Base-by-base conservation (phyloP, 805 yeast species). In the Vanderwaltozyma tropicalis region DNA sequence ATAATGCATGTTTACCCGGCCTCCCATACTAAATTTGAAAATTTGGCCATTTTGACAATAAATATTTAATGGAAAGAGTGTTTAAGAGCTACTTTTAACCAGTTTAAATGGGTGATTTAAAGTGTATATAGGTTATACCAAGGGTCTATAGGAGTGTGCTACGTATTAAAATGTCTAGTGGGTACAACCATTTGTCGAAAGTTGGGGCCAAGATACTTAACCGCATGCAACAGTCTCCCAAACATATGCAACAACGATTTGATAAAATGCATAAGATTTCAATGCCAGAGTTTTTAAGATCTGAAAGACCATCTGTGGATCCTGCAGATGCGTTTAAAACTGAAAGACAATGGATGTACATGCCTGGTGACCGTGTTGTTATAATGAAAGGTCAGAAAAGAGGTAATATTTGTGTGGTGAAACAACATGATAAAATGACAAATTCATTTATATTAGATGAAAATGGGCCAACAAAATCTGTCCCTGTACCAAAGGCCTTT, bases 331-430 rank as follows among this genome's bases (percentile, higher is more conserved):
- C 41, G 17, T 61, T 52, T 19, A 69, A 69, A 47, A 63, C 65
- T 13, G 67, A 62, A 31, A 64, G 67, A 42, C 70, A 80, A 32
- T 71, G 81, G 66, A 78, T 74, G 33, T 76, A 74, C 45, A 66
- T 78, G 32, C 76, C 74, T 17, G 94, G 94, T 16, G 95, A 85
- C 61, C 66, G 80, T 43, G 94, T 83, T 2, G 72, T 85, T 53
- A 68, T 86, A 19, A 66, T 75, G 20, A 70, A 69, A 36, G 96
- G 96, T 15, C 67, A 70, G 33, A 71, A 73, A 51, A 75, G 74
- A 51, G 95, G 95, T n/a, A 76, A 74, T 20, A 69, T 87, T 12
- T 77, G 89, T 8, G 73, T 73, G 39, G 72, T 89, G 10, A 68
- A 71, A 42, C 73, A 75, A 41, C 74, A 76, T 43, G 73, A 72